Base-by-base conservation (phyloP, 148 eudicot species). In the Diospyros kaki region DNA sequence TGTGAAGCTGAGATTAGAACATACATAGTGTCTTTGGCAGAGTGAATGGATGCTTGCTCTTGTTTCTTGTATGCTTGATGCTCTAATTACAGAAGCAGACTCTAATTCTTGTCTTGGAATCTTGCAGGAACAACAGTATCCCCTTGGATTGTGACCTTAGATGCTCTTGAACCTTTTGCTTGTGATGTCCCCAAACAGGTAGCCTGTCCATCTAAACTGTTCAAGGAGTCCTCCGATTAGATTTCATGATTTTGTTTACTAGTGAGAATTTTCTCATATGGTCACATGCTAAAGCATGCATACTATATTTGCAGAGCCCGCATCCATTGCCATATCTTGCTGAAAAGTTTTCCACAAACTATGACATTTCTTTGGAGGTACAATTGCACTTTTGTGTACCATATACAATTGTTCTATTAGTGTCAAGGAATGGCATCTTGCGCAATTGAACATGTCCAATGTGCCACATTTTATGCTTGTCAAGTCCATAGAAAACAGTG, bases 141-240 rank as follows among this genome's bases (percentile, higher is more conserved):
- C 55, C 97, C 98, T 51, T 95, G 98, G 98, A 95, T 95, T 77
- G 98, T 95, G 78, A 95, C 98, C 75, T 78, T 95, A 78, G 98
- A 95, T 84, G 98, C 98, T 79, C 84, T 95, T 15, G 92, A 90
- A 77, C 97, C 97, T 48, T 95, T 95, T 84, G 85, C 87, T 65
- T 92, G 94, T 70, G 88, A 86, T 83, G 96, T 93, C 72, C 92
- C 97, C 45, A 79, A 85, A 71, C 94, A 95, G 96, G 98, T 92
- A 78, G 68, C 64, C 82, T 70, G 73, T 60, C 69, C 48, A 46
- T 45, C 62, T 64, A 50, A 45, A 14, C 53, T 44, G 41, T 68
- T 64, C 54, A 17, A 10, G 17, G 51, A 6, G 46, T 67, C 67
- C 70, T 61, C 56, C 42, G 48, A 62, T 28, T 51, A 44, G 58